Conservation (phyloP, 108 stramenopile species). For the Pseudonitzschia multiseries region DNA sequence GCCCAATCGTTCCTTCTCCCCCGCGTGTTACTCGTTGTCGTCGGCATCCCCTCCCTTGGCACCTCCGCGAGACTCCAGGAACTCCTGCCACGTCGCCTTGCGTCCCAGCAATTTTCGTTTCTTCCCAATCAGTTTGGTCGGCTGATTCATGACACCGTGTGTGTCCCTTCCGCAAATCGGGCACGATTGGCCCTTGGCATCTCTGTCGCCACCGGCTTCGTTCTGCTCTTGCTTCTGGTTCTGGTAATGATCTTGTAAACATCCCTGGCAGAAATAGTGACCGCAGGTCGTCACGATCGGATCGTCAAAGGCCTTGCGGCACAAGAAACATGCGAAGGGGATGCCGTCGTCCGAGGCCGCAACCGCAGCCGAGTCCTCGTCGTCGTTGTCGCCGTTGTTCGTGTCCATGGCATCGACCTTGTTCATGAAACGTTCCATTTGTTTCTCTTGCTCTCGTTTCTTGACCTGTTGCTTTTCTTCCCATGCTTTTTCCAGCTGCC, state of each 20-base stretch:
- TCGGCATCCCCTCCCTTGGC: background rate
- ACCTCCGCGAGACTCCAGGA: constrained; percentile 10
- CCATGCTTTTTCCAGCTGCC: constrained; percentile 95
- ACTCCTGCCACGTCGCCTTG: constrained; percentile 34
- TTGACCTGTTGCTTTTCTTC: constrained; percentile 86
- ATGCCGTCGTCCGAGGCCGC: constrained; percentile 68
- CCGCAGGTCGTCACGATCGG: constrained; percentile 92
- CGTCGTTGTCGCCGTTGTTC: background rate
- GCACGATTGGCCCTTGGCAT: constrained; percentile 41
- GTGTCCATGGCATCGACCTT: constrained; percentile 9
- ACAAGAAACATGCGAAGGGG: constrained; percentile 95
- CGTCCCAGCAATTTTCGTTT: constrained; percentile 65
- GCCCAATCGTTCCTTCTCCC: no score
- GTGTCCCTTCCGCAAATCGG: constrained; percentile 92
- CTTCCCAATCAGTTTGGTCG: constrained; percentile 72
- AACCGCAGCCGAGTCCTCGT: constrained; percentile 24
- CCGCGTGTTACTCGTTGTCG: background rate
- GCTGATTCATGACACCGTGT: constrained; percentile 82
- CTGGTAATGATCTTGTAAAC: constrained; percentile 66
- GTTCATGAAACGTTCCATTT: constrained; percentile 67
- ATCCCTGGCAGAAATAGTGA: constrained; percentile 93
- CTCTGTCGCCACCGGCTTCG: background rate
- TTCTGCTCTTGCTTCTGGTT: background rate
- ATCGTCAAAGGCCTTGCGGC: constrained; percentile 83
- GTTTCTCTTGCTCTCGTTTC: constrained; percentile 53